A percentile compares a stretch with the other conserved stretches of the same genome.
These are phyloP conservation scores for Tinospora cordifolia DNA, from an alignment of 164 flowering plant genomes.

Conservation along the genomic window DNA sequence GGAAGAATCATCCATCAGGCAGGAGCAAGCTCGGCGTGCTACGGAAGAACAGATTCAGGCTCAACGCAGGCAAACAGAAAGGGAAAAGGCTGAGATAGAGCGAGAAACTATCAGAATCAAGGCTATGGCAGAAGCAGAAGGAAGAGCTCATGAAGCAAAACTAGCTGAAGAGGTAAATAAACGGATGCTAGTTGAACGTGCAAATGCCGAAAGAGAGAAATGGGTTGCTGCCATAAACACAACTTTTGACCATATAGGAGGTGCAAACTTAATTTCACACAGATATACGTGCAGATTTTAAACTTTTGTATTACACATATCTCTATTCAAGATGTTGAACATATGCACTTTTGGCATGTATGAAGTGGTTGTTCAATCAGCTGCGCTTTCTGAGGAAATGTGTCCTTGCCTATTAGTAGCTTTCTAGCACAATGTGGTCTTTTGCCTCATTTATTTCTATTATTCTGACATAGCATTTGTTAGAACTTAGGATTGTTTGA, in stretches of 20 bases:
- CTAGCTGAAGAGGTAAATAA: constrained; percentile 78
- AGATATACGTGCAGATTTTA: neutral
- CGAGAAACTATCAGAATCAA: constrained; percentile 75
- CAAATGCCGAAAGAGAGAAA: constrained; percentile 74
- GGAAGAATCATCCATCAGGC: constrained; percentile 78
- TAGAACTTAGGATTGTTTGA: neutral
- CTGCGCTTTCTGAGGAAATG: too few relatives aligned
- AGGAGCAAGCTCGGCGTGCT: constrained; percentile 70
- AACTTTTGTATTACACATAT: neutral
- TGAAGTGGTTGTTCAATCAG: neutral
- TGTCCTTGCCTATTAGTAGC: too few relatives aligned
- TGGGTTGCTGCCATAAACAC: constrained; percentile 91
- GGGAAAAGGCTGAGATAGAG: constrained; percentile 78
- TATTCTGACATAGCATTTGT: too few relatives aligned
- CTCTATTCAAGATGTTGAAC: neutral
- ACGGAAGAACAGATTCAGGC: constrained; percentile 91
- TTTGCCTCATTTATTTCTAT: too few relatives aligned
- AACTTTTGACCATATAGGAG: constrained; percentile 87
- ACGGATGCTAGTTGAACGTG: constrained; percentile 63
- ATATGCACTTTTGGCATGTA: neutral
- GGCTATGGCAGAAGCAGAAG: constrained; percentile 93
- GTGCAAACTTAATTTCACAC: constrained; percentile 28
- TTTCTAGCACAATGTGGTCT: neutral
- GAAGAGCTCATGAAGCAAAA: constrained; percentile 85
- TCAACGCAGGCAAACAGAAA: constrained; percentile 82